Base-by-base conservation (phyloP, 2,329 filamentous ascomycete genomes). In the Furcasterigmium furcatum region DNA sequence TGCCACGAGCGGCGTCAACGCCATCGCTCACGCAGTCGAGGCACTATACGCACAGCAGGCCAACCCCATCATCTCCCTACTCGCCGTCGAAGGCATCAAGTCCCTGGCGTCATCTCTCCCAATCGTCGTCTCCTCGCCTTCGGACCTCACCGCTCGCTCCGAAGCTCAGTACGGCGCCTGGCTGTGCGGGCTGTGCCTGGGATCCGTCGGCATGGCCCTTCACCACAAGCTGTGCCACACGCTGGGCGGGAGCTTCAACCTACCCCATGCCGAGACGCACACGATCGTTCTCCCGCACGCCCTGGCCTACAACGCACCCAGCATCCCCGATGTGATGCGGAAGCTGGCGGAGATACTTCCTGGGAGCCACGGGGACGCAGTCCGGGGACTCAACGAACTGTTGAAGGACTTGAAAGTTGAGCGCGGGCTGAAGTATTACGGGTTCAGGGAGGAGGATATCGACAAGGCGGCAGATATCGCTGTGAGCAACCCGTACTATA, bases 191-290 rank as follows among this genome's bases (percentile, higher is more conserved):
- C 73, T 70, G 20, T 82, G 78, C 53, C 69, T 85, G 1, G 81
- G 80, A 6, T 75, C 66, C 47, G 77, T 80, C 3, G 73, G 73
- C 43, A 85, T 85, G 79, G 73, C 79, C 3, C 71, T 86, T 12
- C 83, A 86, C 56, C 82, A 86, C 62, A 87, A 86, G 58, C 72
- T 87, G 2, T 85, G 81, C 63, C 82, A 86, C 56, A 79, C 77
- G 0, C 67, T 85, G 2, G 82, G 81, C 21, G 83, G 82, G 8
- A 77, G 70, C 53, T 83, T 85, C 60, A 75, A 78, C 49, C 69
- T 87, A 6, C 80, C 82, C 0, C 82, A 87, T 49, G 79, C 82
- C 2, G 80, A 85, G 58, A 85, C 81, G 0, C 83, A 86, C 55
- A 80, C 80, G 1, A 75, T 80, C 25, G 72, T 85, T 2, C 65